phyloP scores from a whole-genome alignment of 192 early-diverging fungal genomes.

The Umbelopsis vinacea region DNA sequence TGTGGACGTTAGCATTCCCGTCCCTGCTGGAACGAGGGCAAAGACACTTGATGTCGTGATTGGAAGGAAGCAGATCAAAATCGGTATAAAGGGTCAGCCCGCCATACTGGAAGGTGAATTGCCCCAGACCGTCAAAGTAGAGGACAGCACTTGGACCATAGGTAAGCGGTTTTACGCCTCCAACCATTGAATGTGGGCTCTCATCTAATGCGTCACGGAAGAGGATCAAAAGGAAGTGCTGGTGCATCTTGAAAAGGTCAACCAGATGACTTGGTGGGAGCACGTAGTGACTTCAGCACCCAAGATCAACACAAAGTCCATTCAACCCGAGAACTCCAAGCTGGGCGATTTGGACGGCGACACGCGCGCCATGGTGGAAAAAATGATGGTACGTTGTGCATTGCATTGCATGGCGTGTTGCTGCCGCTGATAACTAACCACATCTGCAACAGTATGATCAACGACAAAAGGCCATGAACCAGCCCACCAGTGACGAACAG shows the following conservation, averaged over 20 bases:
- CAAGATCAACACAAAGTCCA: conserved; percentile 86
- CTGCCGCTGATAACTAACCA: background rate
- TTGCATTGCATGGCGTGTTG: background rate
- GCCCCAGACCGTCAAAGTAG: conserved; percentile 67
- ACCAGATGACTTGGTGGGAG: conserved; percentile 88
- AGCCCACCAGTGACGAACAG: conserved; percentile 78
- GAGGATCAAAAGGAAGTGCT: conserved; percentile 73
- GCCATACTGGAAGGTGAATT: conserved; percentile 80
- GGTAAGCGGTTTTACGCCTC: conserved; percentile 40
- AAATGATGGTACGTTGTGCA: conserved; percentile 80
- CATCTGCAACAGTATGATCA: conserved; percentile 77
- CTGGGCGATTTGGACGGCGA: conserved; percentile 87
- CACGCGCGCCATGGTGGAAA: conserved; percentile 91
- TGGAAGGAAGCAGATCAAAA: conserved; percentile 66
- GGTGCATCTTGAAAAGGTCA: conserved; percentile 86
- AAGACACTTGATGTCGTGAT: conserved; percentile 71
- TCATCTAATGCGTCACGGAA: background rate
- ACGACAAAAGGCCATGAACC: conserved; percentile 78
- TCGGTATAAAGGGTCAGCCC: conserved; percentile 71
- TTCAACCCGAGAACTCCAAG: conserved; percentile 90
- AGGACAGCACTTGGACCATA: conserved; percentile 84
- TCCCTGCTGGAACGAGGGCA: conserved; percentile 74
- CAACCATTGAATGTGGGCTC: background rate
- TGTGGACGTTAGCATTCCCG: conserved; percentile 73
- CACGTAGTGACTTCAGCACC: conserved; percentile 81